These are phyloP conservation scores for Nemania serpens DNA, from an alignment of 2,329 filamentous ascomycete species.

Conservation along the genomic window DNA sequence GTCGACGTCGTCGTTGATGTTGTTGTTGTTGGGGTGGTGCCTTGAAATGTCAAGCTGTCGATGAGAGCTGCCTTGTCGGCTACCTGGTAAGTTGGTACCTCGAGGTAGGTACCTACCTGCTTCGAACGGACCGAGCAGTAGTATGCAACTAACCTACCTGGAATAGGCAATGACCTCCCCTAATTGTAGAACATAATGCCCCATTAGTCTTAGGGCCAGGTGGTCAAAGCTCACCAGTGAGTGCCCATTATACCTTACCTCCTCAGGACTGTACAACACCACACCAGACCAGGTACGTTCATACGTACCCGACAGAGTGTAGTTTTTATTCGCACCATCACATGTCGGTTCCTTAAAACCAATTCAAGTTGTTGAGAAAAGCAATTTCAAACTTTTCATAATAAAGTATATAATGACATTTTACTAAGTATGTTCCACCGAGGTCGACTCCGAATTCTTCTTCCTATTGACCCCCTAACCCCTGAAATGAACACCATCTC, in stretches of 20 bases:
- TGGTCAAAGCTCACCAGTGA: constrained; percentile 29
- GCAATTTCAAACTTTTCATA: no score
- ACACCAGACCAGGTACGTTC: no score
- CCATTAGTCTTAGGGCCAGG: not conserved
- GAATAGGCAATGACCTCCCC: constrained; percentile 1
- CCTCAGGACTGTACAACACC: no score
- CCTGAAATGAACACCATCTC: not conserved
- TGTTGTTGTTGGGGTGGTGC: constrained; percentile 3
- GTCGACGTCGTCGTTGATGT: not conserved
- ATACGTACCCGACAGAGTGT: no score
- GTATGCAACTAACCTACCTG: constrained; percentile 16
- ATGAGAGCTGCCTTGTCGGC: constrained; percentile 23
- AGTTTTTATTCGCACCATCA: no score
- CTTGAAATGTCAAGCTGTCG: constrained; percentile 2
- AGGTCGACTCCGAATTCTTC: not conserved
- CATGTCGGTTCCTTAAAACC: no score
- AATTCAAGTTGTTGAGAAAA: no score
- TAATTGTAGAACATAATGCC: no score
- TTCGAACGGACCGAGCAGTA: not conserved
- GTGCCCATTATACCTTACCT: no score
- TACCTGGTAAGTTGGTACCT: not conserved
- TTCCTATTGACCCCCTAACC: not conserved
- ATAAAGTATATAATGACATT: not conserved
- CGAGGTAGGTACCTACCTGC: not conserved
- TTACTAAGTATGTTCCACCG: not conserved